Evolutionary conservation across 2,329 filamentous ascomycete species (phyloP).

Genomic region (Claviceps maximensis): DNA sequence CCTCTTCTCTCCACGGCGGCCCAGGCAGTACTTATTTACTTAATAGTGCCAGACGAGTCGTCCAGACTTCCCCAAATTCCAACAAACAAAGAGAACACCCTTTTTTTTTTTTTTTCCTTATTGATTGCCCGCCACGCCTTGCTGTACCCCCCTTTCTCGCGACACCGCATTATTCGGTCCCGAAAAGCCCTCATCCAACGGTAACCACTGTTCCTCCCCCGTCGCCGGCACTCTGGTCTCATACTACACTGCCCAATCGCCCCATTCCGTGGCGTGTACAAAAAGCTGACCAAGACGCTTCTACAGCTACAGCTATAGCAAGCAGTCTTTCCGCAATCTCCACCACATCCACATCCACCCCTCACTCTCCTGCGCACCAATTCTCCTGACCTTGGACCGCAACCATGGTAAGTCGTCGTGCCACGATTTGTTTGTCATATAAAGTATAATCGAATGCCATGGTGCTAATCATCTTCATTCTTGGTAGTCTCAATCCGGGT

Average conservation of each 20-base stretch:
- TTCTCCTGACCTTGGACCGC: constrained; percentile 19
- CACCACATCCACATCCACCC: constrained; percentile 13
- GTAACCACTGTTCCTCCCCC: background rate
- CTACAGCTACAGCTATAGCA: background rate
- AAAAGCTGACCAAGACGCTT: constrained; percentile 1
- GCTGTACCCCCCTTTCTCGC: background rate
- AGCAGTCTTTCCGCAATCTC: constrained; percentile 1
- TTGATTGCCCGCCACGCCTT: background rate
- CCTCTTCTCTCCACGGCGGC: constrained; percentile 8
- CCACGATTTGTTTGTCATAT: background rate
- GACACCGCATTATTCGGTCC: constrained; percentile 1
- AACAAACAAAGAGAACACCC: constrained; percentile 8
- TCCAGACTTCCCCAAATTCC: constrained; percentile 3
- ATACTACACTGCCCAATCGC: too few species aligned
- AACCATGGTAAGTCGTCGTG: constrained; percentile 25
- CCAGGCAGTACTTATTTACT: constrained; percentile 5
- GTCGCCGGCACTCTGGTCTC: background rate
- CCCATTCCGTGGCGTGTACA: too few species aligned
- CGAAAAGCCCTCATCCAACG: background rate
- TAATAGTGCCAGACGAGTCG: background rate
- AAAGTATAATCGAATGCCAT: too few species aligned
- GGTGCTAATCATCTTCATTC: background rate
- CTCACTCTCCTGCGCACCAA: constrained; percentile 11
- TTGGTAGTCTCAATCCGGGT: constrained; percentile 54
- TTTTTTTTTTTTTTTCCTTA: background rate